These are phyloP conservation scores for Gossypium stocksii DNA, from an alignment of 345 rosid genomes.

Conservation along the genomic window DNA sequence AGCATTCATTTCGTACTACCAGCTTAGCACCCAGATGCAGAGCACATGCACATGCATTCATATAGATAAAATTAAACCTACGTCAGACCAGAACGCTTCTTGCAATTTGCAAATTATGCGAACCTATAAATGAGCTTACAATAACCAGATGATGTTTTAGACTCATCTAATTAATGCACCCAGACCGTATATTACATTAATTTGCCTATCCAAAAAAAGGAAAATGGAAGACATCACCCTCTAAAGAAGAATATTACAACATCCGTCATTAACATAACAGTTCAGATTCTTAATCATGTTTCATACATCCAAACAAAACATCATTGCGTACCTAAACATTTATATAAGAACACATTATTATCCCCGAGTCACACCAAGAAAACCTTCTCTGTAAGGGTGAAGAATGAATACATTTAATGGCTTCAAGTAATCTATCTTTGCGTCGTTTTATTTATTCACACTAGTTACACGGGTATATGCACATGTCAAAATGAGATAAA, in stretches of 20 bases:
- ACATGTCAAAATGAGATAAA: not conserved
- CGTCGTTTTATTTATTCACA: not conserved
- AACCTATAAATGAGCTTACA: not conserved
- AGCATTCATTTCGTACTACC: not conserved
- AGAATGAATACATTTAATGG: not conserved
- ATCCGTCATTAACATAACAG: not conserved
- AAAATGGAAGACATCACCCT: not conserved
- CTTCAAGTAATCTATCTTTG: not conserved
- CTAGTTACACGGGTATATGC: not conserved
- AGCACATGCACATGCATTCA: not conserved
- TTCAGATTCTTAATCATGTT: not conserved
- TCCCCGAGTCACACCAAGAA: not conserved
- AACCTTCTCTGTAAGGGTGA: not conserved
- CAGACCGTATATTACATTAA: not conserved
- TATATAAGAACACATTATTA: not conserved
- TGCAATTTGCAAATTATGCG: not conserved
- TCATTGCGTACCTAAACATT: not conserved
- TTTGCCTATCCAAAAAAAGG: not conserved
- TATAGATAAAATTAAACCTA: not conserved
- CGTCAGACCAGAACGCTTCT: not conserved
- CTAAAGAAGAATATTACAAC: not conserved
- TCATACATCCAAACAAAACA: not conserved
- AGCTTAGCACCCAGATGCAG: not conserved
- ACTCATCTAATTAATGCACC: not conserved
- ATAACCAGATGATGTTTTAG: not conserved